Evolutionary conservation across 768 basidiomycete species (phyloP).

Genomic region (Pisolithus tinctorius): DNA sequence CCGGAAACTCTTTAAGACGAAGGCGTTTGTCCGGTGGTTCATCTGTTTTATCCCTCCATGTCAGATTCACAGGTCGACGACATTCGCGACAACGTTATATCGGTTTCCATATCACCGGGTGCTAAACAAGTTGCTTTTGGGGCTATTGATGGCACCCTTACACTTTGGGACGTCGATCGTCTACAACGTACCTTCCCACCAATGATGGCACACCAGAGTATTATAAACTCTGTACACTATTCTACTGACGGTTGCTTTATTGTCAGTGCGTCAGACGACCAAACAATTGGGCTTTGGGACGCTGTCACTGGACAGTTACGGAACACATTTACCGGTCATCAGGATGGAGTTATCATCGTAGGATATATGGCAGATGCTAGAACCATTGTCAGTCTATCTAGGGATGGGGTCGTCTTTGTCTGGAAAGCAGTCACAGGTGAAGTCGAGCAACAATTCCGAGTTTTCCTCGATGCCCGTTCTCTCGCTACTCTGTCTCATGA

Average conservation of each 20-base stretch:
- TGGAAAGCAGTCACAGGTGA: too few relatives aligned
- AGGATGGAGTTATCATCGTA: not conserved
- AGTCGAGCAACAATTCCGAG: too few relatives aligned
- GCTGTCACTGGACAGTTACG: not conserved
- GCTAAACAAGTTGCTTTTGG: conserved; percentile 1
- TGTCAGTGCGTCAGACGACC: conserved; percentile 3
- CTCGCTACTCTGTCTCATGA: too few relatives aligned
- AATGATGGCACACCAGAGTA: conserved; percentile 10
- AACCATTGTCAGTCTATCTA: too few relatives aligned
- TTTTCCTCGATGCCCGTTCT: too few relatives aligned
- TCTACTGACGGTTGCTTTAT: not conserved
- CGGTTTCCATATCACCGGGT: not conserved
- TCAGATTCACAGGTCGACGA: not conserved
- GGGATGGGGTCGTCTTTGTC: too few relatives aligned
- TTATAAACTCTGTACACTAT: conserved; percentile 3
- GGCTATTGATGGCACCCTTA: conserved; percentile 1
- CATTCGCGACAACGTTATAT: not conserved
- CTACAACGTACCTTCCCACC: not conserved
- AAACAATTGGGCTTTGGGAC: conserved; percentile 9
- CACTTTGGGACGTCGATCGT: not conserved
- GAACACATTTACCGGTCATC: not conserved
- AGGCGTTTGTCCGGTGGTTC: too few relatives aligned
- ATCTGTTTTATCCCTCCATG: not conserved
- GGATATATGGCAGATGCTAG: not conserved
- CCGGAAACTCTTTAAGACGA: too few relatives aligned